A percentile compares a stretch with the other conserved stretches of the same genome.
These are phyloP conservation scores for Lachancea kluyveri DNA, from an alignment of 805 yeast species.

Conservation along the genomic window DNA sequence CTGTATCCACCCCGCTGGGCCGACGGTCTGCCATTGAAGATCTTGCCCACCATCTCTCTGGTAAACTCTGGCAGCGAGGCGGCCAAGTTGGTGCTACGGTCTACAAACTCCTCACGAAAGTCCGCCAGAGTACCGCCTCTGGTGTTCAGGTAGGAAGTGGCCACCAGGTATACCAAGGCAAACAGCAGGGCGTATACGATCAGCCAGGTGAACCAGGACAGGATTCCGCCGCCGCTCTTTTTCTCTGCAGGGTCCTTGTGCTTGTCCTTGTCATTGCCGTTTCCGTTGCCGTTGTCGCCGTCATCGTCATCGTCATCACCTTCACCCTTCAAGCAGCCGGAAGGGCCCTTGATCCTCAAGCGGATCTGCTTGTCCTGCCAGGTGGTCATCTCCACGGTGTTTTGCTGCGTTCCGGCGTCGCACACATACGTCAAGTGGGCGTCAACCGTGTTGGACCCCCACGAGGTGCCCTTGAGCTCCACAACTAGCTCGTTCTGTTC, in stretches of 20 bases:
- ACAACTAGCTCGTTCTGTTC: conserved; percentile 33
- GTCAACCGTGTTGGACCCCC: conserved; percentile 60
- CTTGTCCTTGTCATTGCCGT: conserved; percentile 23
- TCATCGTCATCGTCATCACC: conserved; percentile 20
- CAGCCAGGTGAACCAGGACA: conserved; percentile 65
- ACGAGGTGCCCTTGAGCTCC: conserved; percentile 45
- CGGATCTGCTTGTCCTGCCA: conserved; percentile 24
- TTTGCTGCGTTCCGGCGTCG: conserved; percentile 32
- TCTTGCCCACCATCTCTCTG: conserved; percentile 59
- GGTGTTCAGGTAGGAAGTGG: conserved; percentile 67
- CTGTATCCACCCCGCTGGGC: conserved; percentile 77
- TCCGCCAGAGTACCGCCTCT: conserved; percentile 63
- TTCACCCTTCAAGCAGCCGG: conserved; percentile 36
- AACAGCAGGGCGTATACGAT: conserved; percentile 65
- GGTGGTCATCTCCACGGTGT: conserved; percentile 16
- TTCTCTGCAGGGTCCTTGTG: conserved; percentile 27
- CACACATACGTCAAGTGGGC: conserved; percentile 47
- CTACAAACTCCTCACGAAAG: conserved; percentile 69
- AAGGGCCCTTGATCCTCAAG: conserved; percentile 35
- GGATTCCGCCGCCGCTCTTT: conserved; percentile 26
- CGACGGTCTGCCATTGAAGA: conserved; percentile 50
- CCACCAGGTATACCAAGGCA: conserved; percentile 60
- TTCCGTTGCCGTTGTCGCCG: conserved; percentile 17
- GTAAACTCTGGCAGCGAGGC: conserved; percentile 59
- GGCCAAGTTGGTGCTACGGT: conserved; percentile 52